phyloP scores from a whole-genome alignment of 306 rosid genomes.

The Trichosanthes cucumerina region DNA sequence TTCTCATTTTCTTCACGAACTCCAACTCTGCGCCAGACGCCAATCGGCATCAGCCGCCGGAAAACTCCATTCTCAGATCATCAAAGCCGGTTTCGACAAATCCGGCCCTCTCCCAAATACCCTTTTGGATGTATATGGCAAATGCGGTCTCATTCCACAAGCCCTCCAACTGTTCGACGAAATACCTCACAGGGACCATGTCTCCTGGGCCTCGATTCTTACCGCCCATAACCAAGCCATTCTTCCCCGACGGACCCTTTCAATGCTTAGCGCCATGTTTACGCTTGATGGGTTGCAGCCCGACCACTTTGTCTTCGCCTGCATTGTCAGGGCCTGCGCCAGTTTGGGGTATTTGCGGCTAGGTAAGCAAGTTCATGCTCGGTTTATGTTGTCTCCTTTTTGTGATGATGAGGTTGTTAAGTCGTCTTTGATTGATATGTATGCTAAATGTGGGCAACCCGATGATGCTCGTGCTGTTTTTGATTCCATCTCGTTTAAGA shows the following conservation, averaged over 20 bases:
- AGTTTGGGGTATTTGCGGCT: slow-evolving; percentile 28
- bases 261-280: slow-evolving; percentile 32
- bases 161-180: slow-evolving; percentile 60
- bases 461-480: slow-evolving; percentile 51
- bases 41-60: slow-evolving; percentile 21
- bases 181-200: slow-evolving; percentile 45
- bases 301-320: slow-evolving; percentile 71
- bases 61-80: slow-evolving; percentile 46
- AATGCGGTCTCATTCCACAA: slow-evolving; percentile 40
- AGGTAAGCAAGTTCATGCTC: slow-evolving; percentile 63
- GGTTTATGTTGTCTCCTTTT: slow-evolving; percentile 44
- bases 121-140: slow-evolving; percentile 44
- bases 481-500: slow-evolving; percentile 35
- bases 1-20: slow-evolving; percentile 32
- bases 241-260: slow-evolving; percentile 35
- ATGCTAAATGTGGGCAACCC: slow-evolving; percentile 48
- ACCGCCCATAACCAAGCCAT: slow-evolving; percentile 62
- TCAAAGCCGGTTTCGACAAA: slow-evolving; percentile 39
- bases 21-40: slow-evolving; percentile 40
- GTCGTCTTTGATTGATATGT: slow-evolving; percentile 77
- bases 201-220: slow-evolving; percentile 72
- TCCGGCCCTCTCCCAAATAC: slow-evolving; percentile 47
- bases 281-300: slow-evolving; percentile 31
- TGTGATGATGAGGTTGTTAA: slow-evolving; percentile 55
- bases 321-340: slow-evolving; percentile 58